Base-by-base conservation (phyloP, 2,329 filamentous ascomycete genomes). In the Aspergillus floridensis region DNA sequence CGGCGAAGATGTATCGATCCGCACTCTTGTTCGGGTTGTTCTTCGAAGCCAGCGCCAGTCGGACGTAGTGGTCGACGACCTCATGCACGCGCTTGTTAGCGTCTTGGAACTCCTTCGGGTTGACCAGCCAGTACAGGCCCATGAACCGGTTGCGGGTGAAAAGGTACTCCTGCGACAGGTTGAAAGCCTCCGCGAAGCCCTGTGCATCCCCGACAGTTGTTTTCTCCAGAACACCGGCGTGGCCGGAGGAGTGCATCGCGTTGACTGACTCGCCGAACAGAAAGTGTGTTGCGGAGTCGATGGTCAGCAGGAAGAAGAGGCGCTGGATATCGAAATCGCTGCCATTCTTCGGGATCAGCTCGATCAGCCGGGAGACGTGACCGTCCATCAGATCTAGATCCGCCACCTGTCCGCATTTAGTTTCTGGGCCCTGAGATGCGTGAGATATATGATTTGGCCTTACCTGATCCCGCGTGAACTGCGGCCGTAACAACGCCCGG, bases 261-360 rank as follows among this genome's bases (percentile, higher is more conserved):
- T 83, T 85, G 14, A 93, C 88, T 59, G 90, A 89, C 61, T 87
- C 81, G 3, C 93, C 93, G 1, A 96, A 84, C 26, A 97, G 78
- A 72, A 96, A 96, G 66, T 96, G 90, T 0, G 92, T 96, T 2
- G 91, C 87, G 4, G 90, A 88, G 75, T 97, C 93, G 16, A 96
- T 81, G 0, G 92, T 93, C 69, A 88, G 88, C 31, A 90, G 82
- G 78, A 91, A 96, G 76, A 96, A 89, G 46, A 96, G 79, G 59
- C 91, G 86, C 63, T 86, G 84, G 4, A 93, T 85, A 65, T 96
- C 87, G 41, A 96, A 80, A 8, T 84, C 65, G 10, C 67, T 72
- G 41, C 74, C 69, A 35, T 76, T 73, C 26, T 72, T 79, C 0
- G 85, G 85, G 7, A 84, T 81, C 47, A 86, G 83, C 16, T 82